phyloP scores from a whole-genome alignment of 257 asterid genomes.

The Przewalskia tangutica region DNA sequence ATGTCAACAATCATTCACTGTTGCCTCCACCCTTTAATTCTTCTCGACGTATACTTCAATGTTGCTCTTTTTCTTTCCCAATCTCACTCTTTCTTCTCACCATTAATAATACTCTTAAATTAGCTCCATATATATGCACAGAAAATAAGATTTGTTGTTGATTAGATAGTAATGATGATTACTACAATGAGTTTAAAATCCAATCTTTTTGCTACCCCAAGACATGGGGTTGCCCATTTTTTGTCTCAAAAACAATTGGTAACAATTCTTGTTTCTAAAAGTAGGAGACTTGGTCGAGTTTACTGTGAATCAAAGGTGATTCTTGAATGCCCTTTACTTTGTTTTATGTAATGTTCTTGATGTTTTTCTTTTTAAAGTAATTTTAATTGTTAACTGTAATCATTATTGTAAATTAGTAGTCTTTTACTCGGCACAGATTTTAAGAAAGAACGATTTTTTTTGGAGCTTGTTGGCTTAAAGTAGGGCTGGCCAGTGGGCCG shows the following conservation, averaged over 20 bases:
- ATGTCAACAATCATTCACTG: neutral
- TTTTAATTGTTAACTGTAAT: neutral
- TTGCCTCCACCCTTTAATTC: neutral
- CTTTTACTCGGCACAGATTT: too few species aligned
- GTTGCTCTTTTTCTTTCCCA: neutral
- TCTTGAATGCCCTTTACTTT: neutral
- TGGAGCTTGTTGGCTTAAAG: too few species aligned
- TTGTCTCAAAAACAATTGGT: slow-evolving; percentile 11
- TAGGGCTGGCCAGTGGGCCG: too few species aligned
- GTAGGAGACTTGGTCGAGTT: slow-evolving; percentile 24
- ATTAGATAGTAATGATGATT: neutral
- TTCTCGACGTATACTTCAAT: neutral
- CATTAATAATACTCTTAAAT: neutral
- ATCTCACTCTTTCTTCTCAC: neutral
- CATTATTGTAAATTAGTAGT: too few species aligned
- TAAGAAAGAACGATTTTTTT: too few species aligned
- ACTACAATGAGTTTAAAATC: slow-evolving; percentile 24
- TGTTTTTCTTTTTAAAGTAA: too few species aligned
- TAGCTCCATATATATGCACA: neutral
- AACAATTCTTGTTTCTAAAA: slow-evolving; percentile 7
- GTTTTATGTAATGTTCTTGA: neutral
- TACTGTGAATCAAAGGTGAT: slow-evolving; percentile 43
- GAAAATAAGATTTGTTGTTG: neutral
- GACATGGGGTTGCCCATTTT: slow-evolving; percentile 1
- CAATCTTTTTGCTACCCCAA: slow-evolving; percentile 15